Conservation (phyloP, 2,329 filamentous ascomycete genomes). For the Purpureocillium takamizusanense region DNA sequence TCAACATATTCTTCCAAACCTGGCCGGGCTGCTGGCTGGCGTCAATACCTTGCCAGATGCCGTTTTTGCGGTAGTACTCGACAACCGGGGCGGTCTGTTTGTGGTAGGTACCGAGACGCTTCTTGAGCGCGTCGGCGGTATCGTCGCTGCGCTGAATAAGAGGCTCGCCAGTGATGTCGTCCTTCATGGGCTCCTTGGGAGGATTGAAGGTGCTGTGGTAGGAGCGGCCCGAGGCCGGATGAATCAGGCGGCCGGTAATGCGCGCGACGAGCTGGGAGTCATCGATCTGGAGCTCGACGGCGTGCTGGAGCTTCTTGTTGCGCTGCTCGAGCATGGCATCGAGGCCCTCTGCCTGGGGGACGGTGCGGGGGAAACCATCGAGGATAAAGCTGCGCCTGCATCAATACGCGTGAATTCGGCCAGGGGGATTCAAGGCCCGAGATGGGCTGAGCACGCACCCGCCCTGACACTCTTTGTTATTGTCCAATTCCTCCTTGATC, state of each 20-base stretch:
- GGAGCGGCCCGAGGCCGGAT: slow-evolving; percentile 90
- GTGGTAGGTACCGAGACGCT: slow-evolving; percentile 90
- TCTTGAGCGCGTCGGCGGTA: slow-evolving; percentile 92
- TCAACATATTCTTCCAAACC: slow-evolving; percentile 89
- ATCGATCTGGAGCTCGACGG: slow-evolving; percentile 93
- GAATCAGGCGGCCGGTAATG: slow-evolving; percentile 91
- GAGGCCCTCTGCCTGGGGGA: slow-evolving; percentile 88
- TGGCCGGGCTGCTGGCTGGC: slow-evolving; percentile 91
- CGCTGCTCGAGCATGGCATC: slow-evolving; percentile 79
- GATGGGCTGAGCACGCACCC: slow-evolving; percentile 49
- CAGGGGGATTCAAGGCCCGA: background rate
- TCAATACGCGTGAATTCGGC: background rate
- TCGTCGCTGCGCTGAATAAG: slow-evolving; percentile 94
- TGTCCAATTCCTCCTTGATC: slow-evolving; percentile 95
- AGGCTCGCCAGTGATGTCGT: slow-evolving; percentile 94
- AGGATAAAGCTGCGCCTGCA: slow-evolving; percentile 75
- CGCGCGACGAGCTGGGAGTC: slow-evolving; percentile 87
- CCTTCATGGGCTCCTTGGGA: slow-evolving; percentile 86
- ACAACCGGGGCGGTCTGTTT: slow-evolving; percentile 88
- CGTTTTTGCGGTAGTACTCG: slow-evolving; percentile 92
- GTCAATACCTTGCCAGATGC: slow-evolving; percentile 93
- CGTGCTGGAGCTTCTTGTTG: slow-evolving; percentile 83
- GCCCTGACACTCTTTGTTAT: slow-evolving; percentile 91
- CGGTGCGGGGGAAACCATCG: slow-evolving; percentile 95
- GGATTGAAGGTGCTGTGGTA: slow-evolving; percentile 99